Evolutionary conservation across 2,329 filamentous ascomycete genomes (phyloP), one percentile per base, ranked within the genome.

Genomic region (Rasamsonia emersonii): DNA sequence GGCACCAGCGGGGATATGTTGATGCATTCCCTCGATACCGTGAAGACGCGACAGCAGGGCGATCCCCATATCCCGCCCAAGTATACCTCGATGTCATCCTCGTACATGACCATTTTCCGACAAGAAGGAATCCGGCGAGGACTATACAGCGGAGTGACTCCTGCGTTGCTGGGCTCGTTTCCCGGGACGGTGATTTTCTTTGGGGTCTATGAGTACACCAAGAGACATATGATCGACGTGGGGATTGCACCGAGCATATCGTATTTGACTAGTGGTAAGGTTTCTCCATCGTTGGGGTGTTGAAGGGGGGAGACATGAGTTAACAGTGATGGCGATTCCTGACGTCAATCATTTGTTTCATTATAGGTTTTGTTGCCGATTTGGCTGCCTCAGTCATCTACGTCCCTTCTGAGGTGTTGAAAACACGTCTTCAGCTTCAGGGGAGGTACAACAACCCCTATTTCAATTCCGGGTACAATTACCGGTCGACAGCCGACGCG

Each of bases 21-120:
- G 45, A 98, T 98, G 91, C 91, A 98, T 65, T 96, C 89, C 27
- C 74, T 98, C 52, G 91, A 98, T 60, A 98, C 91, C 1, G 91
- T 98, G 50, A 98, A 98, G 65, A 98, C 91, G 28, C 77, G 91
- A 47, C 93, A 98, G 59, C 91, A 98, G 62, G 91, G 89, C 51
- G 91, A 96, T 53, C 88, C 89, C 26, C 82, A 91, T 55, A 74
- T 94, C 39, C 91, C 91, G 14, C 82, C 91, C 2, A 93, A 84
- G 62, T 98, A 98, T 63, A 81, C 82, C 8, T 89, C 86, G 10
- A 78, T 96, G 59, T 83, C 82, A 23, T 83, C 82, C 37, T 91
- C 89, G 3, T 98, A 96, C 63, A 75, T 82, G 54, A 96, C 82
- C 24, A 98, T 98, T 53, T 82, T 83, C 61, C 77, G 86, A 35